phyloP scores from a whole-genome alignment of 2,329 filamentous ascomycete genomes.

The Davidsoniella eucalypti region DNA sequence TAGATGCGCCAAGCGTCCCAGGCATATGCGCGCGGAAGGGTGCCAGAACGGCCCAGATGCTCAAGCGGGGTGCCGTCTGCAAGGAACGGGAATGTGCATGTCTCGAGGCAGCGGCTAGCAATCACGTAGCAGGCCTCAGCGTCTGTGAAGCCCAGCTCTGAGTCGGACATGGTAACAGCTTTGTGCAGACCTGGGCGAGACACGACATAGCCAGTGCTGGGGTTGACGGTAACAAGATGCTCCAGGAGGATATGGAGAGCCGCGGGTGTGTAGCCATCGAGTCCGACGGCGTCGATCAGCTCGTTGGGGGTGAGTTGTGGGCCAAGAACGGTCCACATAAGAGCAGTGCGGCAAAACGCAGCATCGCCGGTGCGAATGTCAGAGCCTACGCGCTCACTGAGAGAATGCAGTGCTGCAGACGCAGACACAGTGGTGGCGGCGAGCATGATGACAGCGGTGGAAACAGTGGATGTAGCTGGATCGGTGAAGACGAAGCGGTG shows the following conservation, averaged over 20 bases:
- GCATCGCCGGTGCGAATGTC: conserved; percentile 10
- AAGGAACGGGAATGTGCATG: conserved; percentile 11
- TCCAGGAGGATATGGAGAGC: background rate
- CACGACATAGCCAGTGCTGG: background rate
- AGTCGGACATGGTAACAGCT: conserved; percentile 3
- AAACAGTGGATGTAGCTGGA: background rate
- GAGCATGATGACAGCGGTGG: background rate
- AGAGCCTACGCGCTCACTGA: conserved; percentile 8
- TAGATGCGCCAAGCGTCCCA: conserved; percentile 11
- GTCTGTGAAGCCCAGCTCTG: conserved; percentile 9
- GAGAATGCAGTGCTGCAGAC: background rate
- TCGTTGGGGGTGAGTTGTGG: conserved; percentile 3
- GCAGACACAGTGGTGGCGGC: background rate
- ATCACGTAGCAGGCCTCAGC: conserved; percentile 11
- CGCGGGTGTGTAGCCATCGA: conserved; percentile 3
- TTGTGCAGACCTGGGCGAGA: conserved; percentile 8
- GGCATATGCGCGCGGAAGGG: conserved; percentile 6
- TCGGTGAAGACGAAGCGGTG: background rate
- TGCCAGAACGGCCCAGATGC: conserved; percentile 4
- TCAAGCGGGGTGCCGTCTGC: conserved; percentile 11
- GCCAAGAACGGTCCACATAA: conserved; percentile 10
- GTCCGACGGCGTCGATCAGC: conserved; percentile 10
- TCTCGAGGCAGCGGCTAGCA: conserved; percentile 11
- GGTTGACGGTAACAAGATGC: conserved; percentile 4
- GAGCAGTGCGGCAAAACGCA: conserved; percentile 9